phyloP scores from a whole-genome alignment of 148 eudicot genomes.

The Euryodendron excelsum region DNA sequence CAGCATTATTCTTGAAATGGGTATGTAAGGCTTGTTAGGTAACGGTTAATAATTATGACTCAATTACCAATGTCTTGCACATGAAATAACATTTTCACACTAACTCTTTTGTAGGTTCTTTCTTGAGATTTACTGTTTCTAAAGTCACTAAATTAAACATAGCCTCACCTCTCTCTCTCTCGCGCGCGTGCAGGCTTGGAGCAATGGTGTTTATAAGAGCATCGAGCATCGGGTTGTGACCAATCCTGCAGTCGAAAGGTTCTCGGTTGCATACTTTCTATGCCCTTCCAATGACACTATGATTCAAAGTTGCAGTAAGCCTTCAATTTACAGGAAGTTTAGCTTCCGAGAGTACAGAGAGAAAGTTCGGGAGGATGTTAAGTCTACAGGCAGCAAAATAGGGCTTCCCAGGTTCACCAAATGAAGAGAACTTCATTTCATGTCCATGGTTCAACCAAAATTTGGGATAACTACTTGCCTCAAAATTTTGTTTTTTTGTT shows the following conservation, averaged over 20 bases:
- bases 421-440: background rate
- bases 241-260: slow-evolving; percentile 39
- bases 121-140: too few relatives aligned
- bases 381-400: slow-evolving; percentile 39
- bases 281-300: slow-evolving; percentile 48
- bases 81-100: too few relatives aligned
- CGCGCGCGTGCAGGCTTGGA: slow-evolving; percentile 65
- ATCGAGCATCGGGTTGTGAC: slow-evolving; percentile 54
- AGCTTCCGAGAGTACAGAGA: slow-evolving; percentile 51
- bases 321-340: slow-evolving; percentile 41
- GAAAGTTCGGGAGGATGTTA: slow-evolving; percentile 57
- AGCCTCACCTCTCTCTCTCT: too few relatives aligned
- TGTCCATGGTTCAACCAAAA: too few relatives aligned
- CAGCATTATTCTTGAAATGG: too few relatives aligned
- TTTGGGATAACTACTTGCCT: too few relatives aligned
- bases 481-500: too few relatives aligned
- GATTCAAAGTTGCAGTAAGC: slow-evolving; percentile 36
- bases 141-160: too few relatives aligned
- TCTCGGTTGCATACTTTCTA: slow-evolving; percentile 46
- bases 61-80: too few relatives aligned
- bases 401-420: slow-evolving; percentile 49
- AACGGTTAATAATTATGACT: too few relatives aligned
- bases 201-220: slow-evolving; percentile 62
- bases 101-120: too few relatives aligned
- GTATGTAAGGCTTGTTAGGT: too few relatives aligned